Base-by-base conservation (phyloP, 2,329 filamentous ascomycete species). In the Cercospora sojina region DNA sequence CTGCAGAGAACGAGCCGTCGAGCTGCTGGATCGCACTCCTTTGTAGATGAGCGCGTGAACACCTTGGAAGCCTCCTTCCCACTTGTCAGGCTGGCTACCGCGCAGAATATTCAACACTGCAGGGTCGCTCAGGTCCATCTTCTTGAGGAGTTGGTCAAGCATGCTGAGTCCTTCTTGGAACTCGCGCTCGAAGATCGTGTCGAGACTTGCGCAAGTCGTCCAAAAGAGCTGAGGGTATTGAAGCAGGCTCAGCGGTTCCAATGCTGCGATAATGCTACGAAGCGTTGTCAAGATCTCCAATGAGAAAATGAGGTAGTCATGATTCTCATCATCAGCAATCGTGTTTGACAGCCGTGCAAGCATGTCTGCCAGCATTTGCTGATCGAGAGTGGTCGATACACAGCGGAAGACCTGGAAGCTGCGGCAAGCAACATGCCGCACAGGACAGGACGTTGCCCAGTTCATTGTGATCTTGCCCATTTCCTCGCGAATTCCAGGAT, bases 361-460 rank as follows among this genome's bases (percentile, higher is more conserved):
- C 93, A 99, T 99, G 74, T 99, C 95, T 2, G 92, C 93, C 16
- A 99, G 85, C 94, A 98, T 99, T 65, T 89, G 85, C 72, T 96
- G 93, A 75, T 99, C 94, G 23, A 98, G 82, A 0, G 91, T 92
- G 16, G 92, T 96, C 29, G 96, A 86, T 63, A 98, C 93, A 76
- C 94, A 98, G 32, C 95, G 87, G 81, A 97, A 99, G 10, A 99
- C 90, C 76, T 99, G 96, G 79, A 99, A 98, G 0, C 96, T 99
- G 29, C 95, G 90, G 76, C 96, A 99, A 1, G 95, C 95, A 60
- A 99, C 83, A 80, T 99, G 95, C 58, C 94, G 86, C 5, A 99
- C 96, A 0, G 95, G 92, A 76, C 96, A 99, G 3, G 93, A 97
- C 0, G 95, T 98, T 9, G 95, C 96, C 95, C 95, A 99, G 10